A percentile compares a stretch with the other conserved stretches of the same genome.
Evolutionary conservation across 2,329 filamentous ascomycete species (phyloP).

Genomic region (Emmonsiellopsis sp.): DNA sequence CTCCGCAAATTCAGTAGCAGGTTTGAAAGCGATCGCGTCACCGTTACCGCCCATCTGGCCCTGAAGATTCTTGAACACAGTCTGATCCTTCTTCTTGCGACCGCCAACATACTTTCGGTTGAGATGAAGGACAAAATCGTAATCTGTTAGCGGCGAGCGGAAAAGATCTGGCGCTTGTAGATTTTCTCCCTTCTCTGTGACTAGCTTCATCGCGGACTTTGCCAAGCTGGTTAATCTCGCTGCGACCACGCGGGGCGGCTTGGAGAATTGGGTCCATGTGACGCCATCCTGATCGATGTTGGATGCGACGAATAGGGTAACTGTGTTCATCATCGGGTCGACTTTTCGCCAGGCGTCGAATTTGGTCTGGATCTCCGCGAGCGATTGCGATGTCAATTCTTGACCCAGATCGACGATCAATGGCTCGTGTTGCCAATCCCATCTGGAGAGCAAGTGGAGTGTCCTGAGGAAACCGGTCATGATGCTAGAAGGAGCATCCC

Average conservation of each 20-base stretch:
- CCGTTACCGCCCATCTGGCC: constrained; percentile 35
- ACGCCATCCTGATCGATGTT: constrained; percentile 68
- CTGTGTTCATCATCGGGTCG: constrained; percentile 78
- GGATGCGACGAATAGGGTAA: constrained; percentile 72
- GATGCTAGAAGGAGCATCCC: constrained; percentile 65
- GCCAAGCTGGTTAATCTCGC: constrained; percentile 75
- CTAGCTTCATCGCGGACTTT: constrained; percentile 59
- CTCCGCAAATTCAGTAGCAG: constrained; percentile 53
- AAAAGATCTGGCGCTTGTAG: constrained; percentile 59
- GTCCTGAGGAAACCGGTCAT: constrained; percentile 75
- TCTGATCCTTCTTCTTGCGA: constrained; percentile 24
- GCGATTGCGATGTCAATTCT: constrained; percentile 53
- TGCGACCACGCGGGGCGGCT: constrained; percentile 73
- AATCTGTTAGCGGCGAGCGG: constrained; percentile 62
- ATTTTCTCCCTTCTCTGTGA: constrained; percentile 45
- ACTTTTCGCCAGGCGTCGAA: constrained; percentile 80
- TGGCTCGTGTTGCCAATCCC: constrained; percentile 85
- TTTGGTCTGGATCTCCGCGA: constrained; percentile 56
- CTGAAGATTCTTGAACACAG: constrained; percentile 72
- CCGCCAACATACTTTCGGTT: constrained; percentile 43
- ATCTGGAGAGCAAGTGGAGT: constrained; percentile 68
- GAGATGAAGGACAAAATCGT: constrained; percentile 76
- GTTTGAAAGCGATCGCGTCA: constrained; percentile 48
- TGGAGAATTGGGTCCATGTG: constrained; percentile 63
- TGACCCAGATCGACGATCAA: constrained; percentile 66